Conservation (phyloP, 768 basidiomycete species). For the Gloeostereum incarnatum region DNA sequence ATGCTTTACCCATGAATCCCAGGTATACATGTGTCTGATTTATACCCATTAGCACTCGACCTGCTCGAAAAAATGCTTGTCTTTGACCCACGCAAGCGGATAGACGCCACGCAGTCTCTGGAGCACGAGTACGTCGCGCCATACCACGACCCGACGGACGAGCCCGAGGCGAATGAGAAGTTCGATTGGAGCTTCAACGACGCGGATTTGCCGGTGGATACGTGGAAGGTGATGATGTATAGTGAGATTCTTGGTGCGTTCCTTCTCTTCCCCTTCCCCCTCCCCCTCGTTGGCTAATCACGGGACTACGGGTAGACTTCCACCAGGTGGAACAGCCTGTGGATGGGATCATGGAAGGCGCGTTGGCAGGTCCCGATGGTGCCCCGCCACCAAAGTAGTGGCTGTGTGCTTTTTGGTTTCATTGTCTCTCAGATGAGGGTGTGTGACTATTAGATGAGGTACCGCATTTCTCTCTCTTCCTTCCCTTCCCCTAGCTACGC, state of each 20-base stretch:
- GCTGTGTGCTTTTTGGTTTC: no score
- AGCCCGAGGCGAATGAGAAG: conserved; percentile 86
- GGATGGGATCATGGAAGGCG: no score
- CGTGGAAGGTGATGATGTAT: conserved; percentile 99
- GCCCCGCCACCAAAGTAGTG: no score
- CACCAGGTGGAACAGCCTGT: no score
- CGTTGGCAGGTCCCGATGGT: no score
- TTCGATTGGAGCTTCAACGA: conserved; percentile 99
- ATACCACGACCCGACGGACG: conserved; percentile 97
- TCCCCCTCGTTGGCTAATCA: not conserved
- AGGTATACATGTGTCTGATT: conserved; percentile 4
- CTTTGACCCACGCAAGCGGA: conserved; percentile 95
- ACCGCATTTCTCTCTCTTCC: no score
- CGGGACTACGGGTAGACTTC: no score
- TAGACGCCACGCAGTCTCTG: conserved; percentile 88
- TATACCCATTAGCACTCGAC: conserved; percentile 60
- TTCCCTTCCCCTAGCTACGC: no score
- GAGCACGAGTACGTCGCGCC: conserved; percentile 91
- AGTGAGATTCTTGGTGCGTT: conserved; percentile 89
- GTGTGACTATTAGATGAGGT: no score
- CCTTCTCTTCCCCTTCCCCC: not conserved
- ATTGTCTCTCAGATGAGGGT: no score
- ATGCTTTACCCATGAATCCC: conserved; percentile 2
- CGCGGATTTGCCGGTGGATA: conserved; percentile 95
- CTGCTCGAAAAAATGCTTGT: conserved; percentile 98